Evolutionary conservation across 768 basidiomycete species (phyloP).

Genomic region (Xanthoconium stramineum): DNA sequence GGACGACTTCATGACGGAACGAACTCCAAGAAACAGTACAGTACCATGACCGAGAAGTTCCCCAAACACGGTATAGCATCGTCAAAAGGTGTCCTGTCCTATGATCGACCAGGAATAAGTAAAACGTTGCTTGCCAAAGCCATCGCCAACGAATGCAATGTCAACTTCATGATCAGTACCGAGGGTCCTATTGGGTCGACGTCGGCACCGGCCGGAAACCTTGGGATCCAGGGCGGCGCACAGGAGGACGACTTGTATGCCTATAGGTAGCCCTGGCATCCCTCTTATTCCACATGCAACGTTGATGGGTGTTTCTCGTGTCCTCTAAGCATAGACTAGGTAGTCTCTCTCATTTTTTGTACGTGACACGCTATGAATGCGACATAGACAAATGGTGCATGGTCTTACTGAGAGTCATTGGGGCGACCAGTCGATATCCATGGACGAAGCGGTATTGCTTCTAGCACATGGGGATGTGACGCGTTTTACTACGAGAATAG

Average conservation of each 20-base stretch:
- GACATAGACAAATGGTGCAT: constrained; percentile 5
- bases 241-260: constrained; percentile 93
- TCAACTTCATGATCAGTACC: constrained; percentile 95
- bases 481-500: too few species aligned
- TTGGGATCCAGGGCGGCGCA: constrained; percentile 80
- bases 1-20: constrained; percentile 3
- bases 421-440: too few species aligned
- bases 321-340: too few species aligned
- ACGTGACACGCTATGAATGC: constrained; percentile 7
- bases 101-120: constrained; percentile 99
- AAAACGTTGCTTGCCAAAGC: constrained; percentile 98
- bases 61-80: constrained; percentile 99
- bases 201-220: constrained; percentile 54
- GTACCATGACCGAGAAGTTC: constrained; percentile 99
- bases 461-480: too few species aligned
- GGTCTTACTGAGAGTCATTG: too few species aligned
- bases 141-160: constrained; percentile 99
- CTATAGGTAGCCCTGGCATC: constrained; percentile 28
- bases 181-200: constrained; percentile 50
- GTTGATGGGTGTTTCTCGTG: not conserved
- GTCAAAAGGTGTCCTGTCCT: constrained; percentile 99
- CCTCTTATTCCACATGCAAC: too few species aligned
- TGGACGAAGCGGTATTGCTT: too few species aligned
- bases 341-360: not conserved
- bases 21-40: constrained; percentile 99